These are phyloP conservation scores for Chalaropsis ovoidea DNA, from an alignment of 2,329 filamentous ascomycete species.

Conservation along the genomic window DNA sequence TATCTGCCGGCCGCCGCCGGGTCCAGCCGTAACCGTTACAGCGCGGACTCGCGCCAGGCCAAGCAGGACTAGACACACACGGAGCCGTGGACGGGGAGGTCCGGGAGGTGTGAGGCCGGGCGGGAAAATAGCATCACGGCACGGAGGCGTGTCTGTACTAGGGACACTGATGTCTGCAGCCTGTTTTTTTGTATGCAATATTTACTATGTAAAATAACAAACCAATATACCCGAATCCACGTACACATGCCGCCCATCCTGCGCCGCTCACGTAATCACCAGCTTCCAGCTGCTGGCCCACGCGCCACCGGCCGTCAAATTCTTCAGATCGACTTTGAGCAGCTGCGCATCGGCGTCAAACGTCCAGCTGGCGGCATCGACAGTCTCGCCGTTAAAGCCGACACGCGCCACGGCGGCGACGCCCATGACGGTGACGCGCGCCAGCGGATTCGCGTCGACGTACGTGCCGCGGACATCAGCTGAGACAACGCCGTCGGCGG, in stretches of 20 bases:
- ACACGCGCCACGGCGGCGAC: slow-evolving; percentile 39
- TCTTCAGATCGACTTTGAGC: slow-evolving; percentile 43
- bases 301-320: slow-evolving; percentile 45
- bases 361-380: slow-evolving; percentile 36
- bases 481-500: slow-evolving; percentile 37
- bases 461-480: slow-evolving; percentile 43
- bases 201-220: slow-evolving; percentile 40
- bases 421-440: slow-evolving; percentile 54
- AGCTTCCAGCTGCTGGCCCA: slow-evolving; percentile 47
- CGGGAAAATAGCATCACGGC: too few relatives aligned
- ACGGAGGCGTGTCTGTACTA: too few relatives aligned
- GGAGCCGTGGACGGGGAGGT: not conserved
- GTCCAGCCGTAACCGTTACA: not conserved
- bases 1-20: too few relatives aligned
- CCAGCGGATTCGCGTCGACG: slow-evolving; percentile 47
- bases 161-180: too few relatives aligned
- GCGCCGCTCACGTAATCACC: not conserved
- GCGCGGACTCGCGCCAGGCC: not conserved
- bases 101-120: too few relatives aligned
- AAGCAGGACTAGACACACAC: not conserved
- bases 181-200: too few relatives aligned
- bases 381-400: slow-evolving; percentile 40
- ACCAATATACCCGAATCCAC: not conserved
- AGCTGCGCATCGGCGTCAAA: slow-evolving; percentile 41
- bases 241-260: too few relatives aligned